Percentiles rank a stretch among this genome's conserved stretches.
phyloP scores from a whole-genome alignment of 2,329 filamentous ascomycete species.

The Colletotrichum sp. region DNA sequence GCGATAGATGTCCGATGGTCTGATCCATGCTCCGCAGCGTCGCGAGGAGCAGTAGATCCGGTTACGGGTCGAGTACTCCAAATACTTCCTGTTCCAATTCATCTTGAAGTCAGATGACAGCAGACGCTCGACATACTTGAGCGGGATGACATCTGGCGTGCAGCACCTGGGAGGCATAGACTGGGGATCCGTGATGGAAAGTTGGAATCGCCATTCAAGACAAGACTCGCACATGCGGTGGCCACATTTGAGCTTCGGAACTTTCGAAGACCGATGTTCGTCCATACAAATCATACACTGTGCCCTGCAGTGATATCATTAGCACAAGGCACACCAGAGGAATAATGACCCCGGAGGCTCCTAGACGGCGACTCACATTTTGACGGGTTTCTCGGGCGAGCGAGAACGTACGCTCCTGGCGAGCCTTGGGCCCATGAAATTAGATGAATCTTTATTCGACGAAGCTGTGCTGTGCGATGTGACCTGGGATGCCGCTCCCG shows the following conservation, averaged over 20 bases:
- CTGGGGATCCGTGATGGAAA: slow-evolving; percentile 77
- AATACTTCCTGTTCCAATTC: slow-evolving; percentile 80
- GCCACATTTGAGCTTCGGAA: slow-evolving; percentile 76
- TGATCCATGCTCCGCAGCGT: slow-evolving; percentile 81
- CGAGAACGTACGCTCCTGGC: slow-evolving; percentile 11
- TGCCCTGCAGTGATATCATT: slow-evolving; percentile 49
- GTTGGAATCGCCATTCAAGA: slow-evolving; percentile 74
- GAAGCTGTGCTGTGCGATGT: slow-evolving; percentile 21
- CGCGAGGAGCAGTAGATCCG: slow-evolving; percentile 78
- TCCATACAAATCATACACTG: slow-evolving; percentile 78
- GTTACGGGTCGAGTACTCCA: slow-evolving; percentile 76
- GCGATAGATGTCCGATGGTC: slow-evolving; percentile 69
- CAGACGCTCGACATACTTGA: slow-evolving; percentile 76
- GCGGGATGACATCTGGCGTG: slow-evolving; percentile 71
- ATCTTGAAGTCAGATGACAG: slow-evolving; percentile 79
- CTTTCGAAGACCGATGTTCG: slow-evolving; percentile 66
- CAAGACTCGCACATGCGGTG: slow-evolving; percentile 84
- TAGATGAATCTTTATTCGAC: slow-evolving; percentile 8
- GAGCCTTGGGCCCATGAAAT: slow-evolving; percentile 4
- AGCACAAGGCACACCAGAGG: background rate
- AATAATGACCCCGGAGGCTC: slow-evolving; percentile 6
- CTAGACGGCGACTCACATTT: slow-evolving; percentile 27
- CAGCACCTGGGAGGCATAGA: slow-evolving; percentile 90
- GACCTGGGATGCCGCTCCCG: slow-evolving; percentile 17
- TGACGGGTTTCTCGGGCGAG: slow-evolving; percentile 28